phyloP scores from a whole-genome alignment of 139 green algal species.

The Chlamydomonas sphaeroides region DNA sequence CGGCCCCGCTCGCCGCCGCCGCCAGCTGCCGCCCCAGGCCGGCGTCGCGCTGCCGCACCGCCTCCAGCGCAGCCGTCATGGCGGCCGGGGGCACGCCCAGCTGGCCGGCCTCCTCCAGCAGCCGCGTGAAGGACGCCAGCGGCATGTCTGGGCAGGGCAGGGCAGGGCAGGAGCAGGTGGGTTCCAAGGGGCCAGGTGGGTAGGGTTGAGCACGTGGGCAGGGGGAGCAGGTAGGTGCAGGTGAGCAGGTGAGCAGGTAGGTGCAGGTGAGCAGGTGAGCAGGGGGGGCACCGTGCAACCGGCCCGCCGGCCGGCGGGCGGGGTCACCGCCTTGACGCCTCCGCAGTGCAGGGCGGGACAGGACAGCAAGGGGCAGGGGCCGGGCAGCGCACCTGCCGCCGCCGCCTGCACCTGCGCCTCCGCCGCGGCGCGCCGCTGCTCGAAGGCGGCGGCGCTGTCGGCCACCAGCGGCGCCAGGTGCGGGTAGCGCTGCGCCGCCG shows the following conservation, averaged over 20 bases:
- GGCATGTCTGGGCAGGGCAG: neutral
- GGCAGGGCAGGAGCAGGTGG: too few species aligned
- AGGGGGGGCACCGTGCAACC: too few species aligned
- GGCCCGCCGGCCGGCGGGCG: too few species aligned
- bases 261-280: too few species aligned
- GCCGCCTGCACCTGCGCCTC: neutral
- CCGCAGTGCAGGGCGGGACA: too few species aligned
- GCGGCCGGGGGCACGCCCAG: slow-evolving; percentile 5
- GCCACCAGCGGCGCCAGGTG: neutral
- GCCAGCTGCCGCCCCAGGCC: neutral
- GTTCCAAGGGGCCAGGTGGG: too few species aligned
- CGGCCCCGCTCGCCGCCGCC: neutral
- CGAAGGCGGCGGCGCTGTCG: neutral
- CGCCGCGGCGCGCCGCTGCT: neutral
- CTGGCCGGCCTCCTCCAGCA: neutral
- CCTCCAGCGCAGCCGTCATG: neutral
- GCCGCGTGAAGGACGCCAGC: neutral
- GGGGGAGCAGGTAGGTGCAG: too few species aligned
- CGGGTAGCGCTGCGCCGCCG: slow-evolving; percentile 15
- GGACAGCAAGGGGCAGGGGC: too few species aligned
- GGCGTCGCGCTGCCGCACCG: slow-evolving; percentile 5
- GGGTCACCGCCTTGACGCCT: too few species aligned
- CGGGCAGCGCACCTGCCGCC: neutral
- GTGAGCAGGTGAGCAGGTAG: too few species aligned
- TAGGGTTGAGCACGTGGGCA: too few species aligned